phyloP scores from a whole-genome alignment of 2,329 filamentous ascomycete species.

The Oidium heveae region DNA sequence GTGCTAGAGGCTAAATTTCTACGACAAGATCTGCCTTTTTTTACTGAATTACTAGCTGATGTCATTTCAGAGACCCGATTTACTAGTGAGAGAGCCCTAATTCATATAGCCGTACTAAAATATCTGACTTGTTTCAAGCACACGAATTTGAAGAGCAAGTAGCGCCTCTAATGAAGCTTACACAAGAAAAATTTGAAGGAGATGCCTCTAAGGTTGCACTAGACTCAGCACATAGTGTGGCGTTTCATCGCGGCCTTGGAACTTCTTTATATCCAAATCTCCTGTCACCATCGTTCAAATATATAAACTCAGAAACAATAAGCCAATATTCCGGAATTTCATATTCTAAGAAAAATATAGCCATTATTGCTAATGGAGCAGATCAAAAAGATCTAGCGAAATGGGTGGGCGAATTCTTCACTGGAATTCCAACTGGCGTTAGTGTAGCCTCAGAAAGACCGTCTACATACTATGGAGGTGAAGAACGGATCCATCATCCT shows the following conservation, averaged over 20 bases:
- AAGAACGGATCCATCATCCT: conserved; percentile 63
- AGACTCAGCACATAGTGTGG: conserved; percentile 63
- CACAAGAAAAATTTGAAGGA: conserved; percentile 47
- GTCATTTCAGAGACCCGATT: conserved; percentile 75
- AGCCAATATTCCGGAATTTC: conserved; percentile 51
- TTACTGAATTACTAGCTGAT: conserved; percentile 83
- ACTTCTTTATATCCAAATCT: conserved; percentile 48
- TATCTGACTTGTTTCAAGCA: conserved; percentile 23
- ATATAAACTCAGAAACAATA: conserved; percentile 53
- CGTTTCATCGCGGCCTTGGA: conserved; percentile 86
- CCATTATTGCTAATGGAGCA: conserved; percentile 73
- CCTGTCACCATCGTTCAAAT: conserved; percentile 48
- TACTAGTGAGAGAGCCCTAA: conserved; percentile 27
- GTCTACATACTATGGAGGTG: conserved; percentile 79
- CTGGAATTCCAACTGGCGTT: conserved; percentile 31
- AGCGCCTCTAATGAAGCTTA: conserved; percentile 45
- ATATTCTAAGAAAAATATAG: conserved; percentile 77
- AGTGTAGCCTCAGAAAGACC: conserved; percentile 30
- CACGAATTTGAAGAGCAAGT: conserved; percentile 84
- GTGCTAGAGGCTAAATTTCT: conserved; percentile 89
- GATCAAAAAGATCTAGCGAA: conserved; percentile 51
- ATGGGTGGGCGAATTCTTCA: conserved; percentile 89
- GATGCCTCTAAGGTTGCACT: conserved; percentile 43
- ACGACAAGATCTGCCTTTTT: conserved; percentile 88
- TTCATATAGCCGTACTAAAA: background rate